A percentile compares a stretch with the other conserved stretches of the same genome.
These are phyloP conservation scores for Gnomoniopsis smithogilvyi DNA, from an alignment of 2,329 filamentous ascomycete species.

Conservation along the genomic window DNA sequence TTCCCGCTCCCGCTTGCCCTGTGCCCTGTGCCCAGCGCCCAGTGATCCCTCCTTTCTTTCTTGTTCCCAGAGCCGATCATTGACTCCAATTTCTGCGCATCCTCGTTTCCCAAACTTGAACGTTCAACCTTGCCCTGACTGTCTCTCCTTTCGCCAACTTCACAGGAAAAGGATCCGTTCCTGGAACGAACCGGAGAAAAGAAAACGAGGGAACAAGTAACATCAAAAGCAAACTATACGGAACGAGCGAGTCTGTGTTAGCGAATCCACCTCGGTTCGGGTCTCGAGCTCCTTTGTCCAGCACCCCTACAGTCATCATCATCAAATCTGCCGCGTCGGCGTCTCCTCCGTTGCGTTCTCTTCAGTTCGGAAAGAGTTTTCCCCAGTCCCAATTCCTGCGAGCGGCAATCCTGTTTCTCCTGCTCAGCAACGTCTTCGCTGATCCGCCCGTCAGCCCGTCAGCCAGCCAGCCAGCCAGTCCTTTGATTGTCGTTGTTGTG, in stretches of 20 bases:
- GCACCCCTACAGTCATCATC: too few relatives aligned
- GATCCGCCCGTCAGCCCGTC: too few relatives aligned
- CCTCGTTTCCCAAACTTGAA: not conserved
- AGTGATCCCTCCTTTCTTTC: constrained; percentile 1
- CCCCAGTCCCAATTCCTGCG: too few relatives aligned
- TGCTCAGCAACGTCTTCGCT: too few relatives aligned
- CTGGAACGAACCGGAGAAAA: not conserved
- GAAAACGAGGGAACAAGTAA: not conserved
- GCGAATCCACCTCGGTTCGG: not conserved
- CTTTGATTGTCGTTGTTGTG: not conserved
- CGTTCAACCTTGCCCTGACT: not conserved
- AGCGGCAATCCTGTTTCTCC: too few relatives aligned
- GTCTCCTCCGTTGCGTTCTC: too few relatives aligned
- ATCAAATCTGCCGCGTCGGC: too few relatives aligned
- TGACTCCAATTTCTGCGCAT: not conserved
- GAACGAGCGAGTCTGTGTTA: not conserved
- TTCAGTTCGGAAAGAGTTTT: too few relatives aligned
- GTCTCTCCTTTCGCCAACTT: constrained; percentile 7
- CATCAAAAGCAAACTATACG: not conserved
- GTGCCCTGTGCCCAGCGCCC: not conserved
- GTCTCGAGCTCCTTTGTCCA: too few relatives aligned
- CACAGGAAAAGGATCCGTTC: not conserved
- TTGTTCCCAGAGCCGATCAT: not conserved
- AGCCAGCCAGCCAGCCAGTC: not conserved
- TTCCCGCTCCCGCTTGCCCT: not conserved